A percentile compares a stretch with the other conserved stretches of the same genome.
Evolutionary conservation across 176 grass and related monocot genomes (phyloP).

Genomic region (Phragmites australis): DNA sequence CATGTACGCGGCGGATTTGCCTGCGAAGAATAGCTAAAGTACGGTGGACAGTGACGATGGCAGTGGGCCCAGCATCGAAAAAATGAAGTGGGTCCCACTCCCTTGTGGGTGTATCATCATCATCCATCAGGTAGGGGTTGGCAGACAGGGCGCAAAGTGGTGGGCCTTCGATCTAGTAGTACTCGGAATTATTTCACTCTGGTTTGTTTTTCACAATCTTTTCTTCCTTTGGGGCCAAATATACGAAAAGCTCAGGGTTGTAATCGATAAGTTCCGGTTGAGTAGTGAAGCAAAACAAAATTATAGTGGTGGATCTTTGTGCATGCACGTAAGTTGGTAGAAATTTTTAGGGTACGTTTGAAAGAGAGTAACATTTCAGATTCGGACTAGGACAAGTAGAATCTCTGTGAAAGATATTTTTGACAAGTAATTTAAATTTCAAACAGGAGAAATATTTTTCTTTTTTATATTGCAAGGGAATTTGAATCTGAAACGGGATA

Average conservation of each 20-base stretch:
- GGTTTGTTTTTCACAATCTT: neutral
- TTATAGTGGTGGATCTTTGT: neutral
- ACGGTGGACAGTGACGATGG: conserved; percentile 32
- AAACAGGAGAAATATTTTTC: no score
- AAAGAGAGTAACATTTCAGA: no score
- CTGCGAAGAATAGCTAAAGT: conserved; percentile 25
- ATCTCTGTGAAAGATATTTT: no score
- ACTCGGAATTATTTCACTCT: neutral
- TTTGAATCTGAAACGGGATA: no score
- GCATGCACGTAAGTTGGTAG: no score
- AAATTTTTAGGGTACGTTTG: no score
- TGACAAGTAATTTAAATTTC: no score
- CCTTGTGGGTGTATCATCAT: neutral
- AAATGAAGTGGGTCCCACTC: neutral
- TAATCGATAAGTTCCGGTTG: neutral
- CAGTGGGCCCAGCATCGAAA: neutral
- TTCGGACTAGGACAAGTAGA: no score
- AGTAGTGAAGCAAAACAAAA: neutral
- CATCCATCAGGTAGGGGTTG: conserved; percentile 23
- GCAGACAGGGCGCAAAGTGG: conserved; percentile 44
- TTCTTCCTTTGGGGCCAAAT: neutral
- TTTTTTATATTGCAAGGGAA: no score
- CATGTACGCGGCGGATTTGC: conserved; percentile 43
- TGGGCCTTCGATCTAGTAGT: neutral
- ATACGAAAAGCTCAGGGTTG: neutral